Evolutionary conservation across 2,329 filamentous ascomycete species (phyloP), one percentile per base, ranked within the genome.

Genomic region (Hirsutella rhossiliensis): DNA sequence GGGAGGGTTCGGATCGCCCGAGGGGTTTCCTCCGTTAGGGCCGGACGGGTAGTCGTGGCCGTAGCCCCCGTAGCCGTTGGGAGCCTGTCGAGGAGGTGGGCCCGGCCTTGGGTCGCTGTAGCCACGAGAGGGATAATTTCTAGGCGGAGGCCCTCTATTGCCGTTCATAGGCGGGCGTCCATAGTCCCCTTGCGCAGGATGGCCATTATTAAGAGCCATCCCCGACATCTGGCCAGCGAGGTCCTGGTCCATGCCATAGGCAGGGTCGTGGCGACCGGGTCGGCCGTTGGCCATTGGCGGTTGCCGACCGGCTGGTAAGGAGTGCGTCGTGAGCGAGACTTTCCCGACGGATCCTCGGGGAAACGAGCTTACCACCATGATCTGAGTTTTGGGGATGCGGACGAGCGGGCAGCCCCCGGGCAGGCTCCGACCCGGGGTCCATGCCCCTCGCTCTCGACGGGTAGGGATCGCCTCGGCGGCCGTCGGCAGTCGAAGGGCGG

Each of bases 1-100:
- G 9, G 73, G 74, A 2, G 72, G 69, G 0, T 65, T 73, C 50
- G 73, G 78, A 6, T 66, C 63, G 34, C 67, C 62, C 47, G 56
- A 54, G 9, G 50, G 51, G 11, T 9, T 27, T 27, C 64, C 61
- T 23, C 47, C 51, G 32, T 62, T 61, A 42, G 60, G 48, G 3
- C 44, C 50, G 11, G 45, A 40, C 29, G 46, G 46, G 39, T 58
- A 59, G 40, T 54, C 54, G 41, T 55, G 52, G 23, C 56, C 50
- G 41, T 59, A 56, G 19, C 51, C 53, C 23, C 48, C 50, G 43
- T 60, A 59, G 29, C 51, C 51, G 15, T 34, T 34, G 1, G 41
- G 19, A 8, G 30, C 30, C 48, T 52, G 53, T 43, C 51, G 48
- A 28, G 63, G 56, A 23, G 56, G 56, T 13, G 57, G 56, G 18